Percentiles rank a stretch among this genome's conserved stretches.
These are phyloP conservation scores for Apiotrichum domesticum DNA, from an alignment of 1,284 basidiomycete species.

Conservation along the genomic window DNA sequence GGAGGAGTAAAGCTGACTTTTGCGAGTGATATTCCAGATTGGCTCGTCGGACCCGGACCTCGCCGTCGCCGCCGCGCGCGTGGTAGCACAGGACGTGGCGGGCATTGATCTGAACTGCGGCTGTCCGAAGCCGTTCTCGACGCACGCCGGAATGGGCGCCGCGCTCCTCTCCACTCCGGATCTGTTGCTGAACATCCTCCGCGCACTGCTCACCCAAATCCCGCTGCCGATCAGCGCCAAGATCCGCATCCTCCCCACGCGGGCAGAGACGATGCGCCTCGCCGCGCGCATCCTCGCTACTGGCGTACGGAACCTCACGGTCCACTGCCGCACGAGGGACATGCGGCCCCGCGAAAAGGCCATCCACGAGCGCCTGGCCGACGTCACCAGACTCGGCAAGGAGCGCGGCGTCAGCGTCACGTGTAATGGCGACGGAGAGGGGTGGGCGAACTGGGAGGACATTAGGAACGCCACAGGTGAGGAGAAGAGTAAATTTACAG, in stretches of 20 bases:
- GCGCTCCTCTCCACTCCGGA: constrained; percentile 88
- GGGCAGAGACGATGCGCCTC: constrained; percentile 78
- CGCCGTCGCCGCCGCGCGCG: constrained; percentile 83
- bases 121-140: constrained; percentile 93
- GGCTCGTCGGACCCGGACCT: constrained; percentile 82
- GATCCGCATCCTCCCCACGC: constrained; percentile 79
- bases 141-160: constrained; percentile 93
- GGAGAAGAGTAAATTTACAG: constrained; percentile 1
- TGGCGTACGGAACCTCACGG: constrained; percentile 81
- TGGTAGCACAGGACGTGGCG: constrained; percentile 80
- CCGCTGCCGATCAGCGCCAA: constrained; percentile 83
- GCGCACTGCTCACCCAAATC: constrained; percentile 65
- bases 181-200: constrained; percentile 77
- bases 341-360: constrained; percentile 85
- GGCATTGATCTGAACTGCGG: constrained; percentile 65
- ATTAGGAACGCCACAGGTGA: constrained; percentile 69
- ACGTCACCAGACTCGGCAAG: constrained; percentile 65
- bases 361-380: constrained; percentile 67
- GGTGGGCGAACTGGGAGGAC: constrained; percentile 68
- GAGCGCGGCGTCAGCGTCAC: constrained; percentile 67
- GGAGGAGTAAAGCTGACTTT: not conserved
- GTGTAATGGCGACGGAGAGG: constrained; percentile 89
- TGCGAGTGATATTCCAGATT: constrained; percentile 60
- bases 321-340: constrained; percentile 89
- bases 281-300: constrained; percentile 81